These are phyloP conservation scores for Avena eriantha DNA, from an alignment of 176 grass and related monocot species.

Conservation along the genomic window DNA sequence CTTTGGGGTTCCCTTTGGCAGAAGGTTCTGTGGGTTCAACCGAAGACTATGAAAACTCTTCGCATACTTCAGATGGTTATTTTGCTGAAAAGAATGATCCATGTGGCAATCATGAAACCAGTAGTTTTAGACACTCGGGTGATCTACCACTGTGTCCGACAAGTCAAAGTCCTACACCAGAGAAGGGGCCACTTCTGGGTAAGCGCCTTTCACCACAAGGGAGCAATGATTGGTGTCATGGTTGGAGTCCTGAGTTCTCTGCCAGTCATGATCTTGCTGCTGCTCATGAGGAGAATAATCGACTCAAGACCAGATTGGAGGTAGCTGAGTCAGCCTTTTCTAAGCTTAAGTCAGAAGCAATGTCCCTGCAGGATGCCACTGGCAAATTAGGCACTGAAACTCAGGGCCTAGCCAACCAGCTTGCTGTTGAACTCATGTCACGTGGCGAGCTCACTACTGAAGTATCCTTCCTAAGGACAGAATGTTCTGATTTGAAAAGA, in stretches of 20 bases:
- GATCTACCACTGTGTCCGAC: conserved; percentile 48
- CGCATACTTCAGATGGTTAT: conserved; percentile 80
- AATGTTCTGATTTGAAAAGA: conserved; percentile 78
- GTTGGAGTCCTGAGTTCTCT: conserved; percentile 69
- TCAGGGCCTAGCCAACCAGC: conserved; percentile 64
- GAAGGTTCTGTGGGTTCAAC: conserved; percentile 78
- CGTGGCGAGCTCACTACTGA: conserved; percentile 75
- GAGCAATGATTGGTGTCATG: conserved; percentile 79
- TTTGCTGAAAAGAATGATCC: conserved; percentile 84
- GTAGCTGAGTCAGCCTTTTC: conserved; percentile 86
- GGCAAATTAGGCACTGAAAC: conserved; percentile 81
- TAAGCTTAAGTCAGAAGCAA: conserved; percentile 86
- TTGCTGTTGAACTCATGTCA: conserved; percentile 82
- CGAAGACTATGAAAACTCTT: conserved; percentile 88
- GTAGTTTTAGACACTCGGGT: conserved; percentile 57
- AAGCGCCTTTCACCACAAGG: conserved; percentile 76
- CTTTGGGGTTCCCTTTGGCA: conserved; percentile 52
- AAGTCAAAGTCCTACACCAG: conserved; percentile 61
- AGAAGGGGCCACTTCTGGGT: conserved; percentile 44
- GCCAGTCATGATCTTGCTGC: conserved; percentile 64
- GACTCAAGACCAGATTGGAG: conserved; percentile 78
- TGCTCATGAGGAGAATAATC: conserved; percentile 81
- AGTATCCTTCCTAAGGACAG: conserved; percentile 76
- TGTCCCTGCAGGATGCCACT: conserved; percentile 74
- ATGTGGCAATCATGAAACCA: conserved; percentile 60